Percentiles rank a stretch among this genome's conserved stretches.
Evolutionary conservation across 495 filamentous ascomycete genomes (phyloP).

Genomic region (Trichoderma virens): DNA sequence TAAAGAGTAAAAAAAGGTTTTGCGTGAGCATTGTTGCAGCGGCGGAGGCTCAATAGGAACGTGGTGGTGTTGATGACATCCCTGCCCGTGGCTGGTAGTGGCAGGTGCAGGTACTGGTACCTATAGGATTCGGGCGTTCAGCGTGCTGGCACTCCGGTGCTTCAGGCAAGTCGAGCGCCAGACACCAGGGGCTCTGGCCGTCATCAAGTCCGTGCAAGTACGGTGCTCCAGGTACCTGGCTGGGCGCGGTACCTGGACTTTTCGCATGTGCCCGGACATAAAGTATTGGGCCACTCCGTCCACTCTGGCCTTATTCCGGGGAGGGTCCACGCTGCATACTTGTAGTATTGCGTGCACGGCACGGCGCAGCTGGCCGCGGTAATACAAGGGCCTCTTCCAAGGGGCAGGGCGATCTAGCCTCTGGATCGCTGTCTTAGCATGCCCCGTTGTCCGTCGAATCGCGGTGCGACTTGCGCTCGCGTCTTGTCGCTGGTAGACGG

Average conservation of each 20-base stretch:
- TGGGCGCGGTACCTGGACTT: not conserved
- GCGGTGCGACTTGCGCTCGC: not conserved
- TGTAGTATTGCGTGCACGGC: not conserved
- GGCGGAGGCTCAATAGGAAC: too few species aligned
- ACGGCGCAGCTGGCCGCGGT: too few species aligned
- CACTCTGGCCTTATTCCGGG: conserved; percentile 3
- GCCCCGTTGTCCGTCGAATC: not conserved
- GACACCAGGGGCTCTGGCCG: not conserved
- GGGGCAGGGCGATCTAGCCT: not conserved
- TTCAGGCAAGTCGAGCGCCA: conserved; percentile 5
- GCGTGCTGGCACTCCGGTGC: not conserved
- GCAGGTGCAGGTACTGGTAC: too few species aligned
- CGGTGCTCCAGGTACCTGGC: not conserved
- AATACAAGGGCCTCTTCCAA: not conserved
- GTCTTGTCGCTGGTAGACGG: too few species aligned
- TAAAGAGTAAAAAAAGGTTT: too few species aligned
- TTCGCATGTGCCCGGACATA: not conserved
- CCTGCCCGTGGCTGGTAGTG: too few species aligned
- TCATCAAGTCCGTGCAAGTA: not conserved
- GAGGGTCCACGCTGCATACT: not conserved
- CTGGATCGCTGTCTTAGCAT: not conserved
- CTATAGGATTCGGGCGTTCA: not conserved
- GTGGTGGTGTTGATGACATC: too few species aligned
- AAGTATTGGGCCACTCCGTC: not conserved
- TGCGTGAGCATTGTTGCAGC: too few species aligned